Conservation (phyloP, 163 green algal species). For the Chloromonas sp. region DNA sequence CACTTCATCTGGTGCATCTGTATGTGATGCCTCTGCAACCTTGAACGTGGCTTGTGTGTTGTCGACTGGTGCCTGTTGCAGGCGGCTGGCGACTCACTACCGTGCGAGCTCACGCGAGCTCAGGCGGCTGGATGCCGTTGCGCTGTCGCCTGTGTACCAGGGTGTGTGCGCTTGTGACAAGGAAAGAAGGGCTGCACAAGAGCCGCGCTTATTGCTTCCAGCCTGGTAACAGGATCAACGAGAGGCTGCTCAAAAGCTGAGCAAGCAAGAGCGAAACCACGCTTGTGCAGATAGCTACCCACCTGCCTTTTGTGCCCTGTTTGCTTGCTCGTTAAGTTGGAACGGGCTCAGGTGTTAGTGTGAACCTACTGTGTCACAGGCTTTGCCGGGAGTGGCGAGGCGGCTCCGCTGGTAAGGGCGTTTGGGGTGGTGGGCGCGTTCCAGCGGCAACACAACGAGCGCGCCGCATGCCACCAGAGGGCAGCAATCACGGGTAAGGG, state of each 20-base stretch:
- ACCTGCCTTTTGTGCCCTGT: too few species aligned
- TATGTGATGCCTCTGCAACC: too few species aligned
- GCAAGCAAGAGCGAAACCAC: too few species aligned
- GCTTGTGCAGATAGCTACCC: too few species aligned
- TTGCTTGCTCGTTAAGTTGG: too few species aligned
- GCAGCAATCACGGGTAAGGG: constrained; percentile 26
- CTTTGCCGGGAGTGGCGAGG: constrained; percentile 38
- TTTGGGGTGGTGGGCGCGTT: constrained; percentile 28
- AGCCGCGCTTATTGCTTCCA: background rate
- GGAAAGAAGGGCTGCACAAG: background rate
- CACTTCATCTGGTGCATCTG: too few species aligned
- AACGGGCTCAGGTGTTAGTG: background rate
- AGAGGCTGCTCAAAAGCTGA: too few species aligned
- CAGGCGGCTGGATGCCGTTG: constrained; percentile 60
- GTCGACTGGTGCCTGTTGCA: too few species aligned
- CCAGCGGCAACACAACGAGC: background rate
- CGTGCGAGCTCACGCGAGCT: constrained; percentile 57
- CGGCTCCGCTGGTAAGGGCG: constrained; percentile 49
- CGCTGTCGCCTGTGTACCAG: constrained; percentile 70
- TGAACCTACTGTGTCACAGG: background rate
- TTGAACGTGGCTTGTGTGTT: too few species aligned
- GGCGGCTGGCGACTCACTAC: constrained; percentile 53
- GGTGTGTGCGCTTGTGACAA: constrained; percentile 37
- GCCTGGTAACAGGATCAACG: too few species aligned
- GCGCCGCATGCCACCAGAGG: constrained; percentile 22